These are phyloP conservation scores for Carex kokanica DNA, from an alignment of 176 grass and related monocot genomes.

Conservation along the genomic window DNA sequence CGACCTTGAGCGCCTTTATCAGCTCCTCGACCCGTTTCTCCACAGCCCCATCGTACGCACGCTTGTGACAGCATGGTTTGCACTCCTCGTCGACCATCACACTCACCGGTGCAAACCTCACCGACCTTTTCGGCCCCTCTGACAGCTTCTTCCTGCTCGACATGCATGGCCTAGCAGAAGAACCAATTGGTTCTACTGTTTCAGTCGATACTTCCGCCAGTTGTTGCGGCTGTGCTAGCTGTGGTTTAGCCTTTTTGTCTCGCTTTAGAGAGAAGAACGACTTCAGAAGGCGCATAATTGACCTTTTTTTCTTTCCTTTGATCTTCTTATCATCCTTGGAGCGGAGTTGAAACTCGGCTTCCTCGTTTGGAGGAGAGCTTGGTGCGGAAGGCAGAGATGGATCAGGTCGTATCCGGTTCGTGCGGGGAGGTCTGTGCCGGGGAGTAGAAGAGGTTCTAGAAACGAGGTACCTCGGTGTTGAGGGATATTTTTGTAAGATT, in stretches of 20 bases:
- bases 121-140: slow-evolving; percentile 48
- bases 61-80: slow-evolving; percentile 20
- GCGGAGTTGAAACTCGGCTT: neutral
- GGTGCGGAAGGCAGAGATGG: slow-evolving; percentile 26
- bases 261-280: slow-evolving; percentile 34
- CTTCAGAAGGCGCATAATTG: slow-evolving; percentile 18
- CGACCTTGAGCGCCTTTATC: slow-evolving; percentile 37
- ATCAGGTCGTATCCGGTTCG: slow-evolving; percentile 41
- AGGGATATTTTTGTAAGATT: neutral
- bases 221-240: neutral
- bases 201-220: neutral
- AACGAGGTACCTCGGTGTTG: slow-evolving; percentile 21
- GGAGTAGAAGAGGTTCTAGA: slow-evolving; percentile 34
- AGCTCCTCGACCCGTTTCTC: slow-evolving; percentile 49
- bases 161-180: slow-evolving; percentile 51
- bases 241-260: neutral
- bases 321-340: slow-evolving; percentile 15
- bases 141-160: slow-evolving; percentile 22
- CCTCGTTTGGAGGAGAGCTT: neutral
- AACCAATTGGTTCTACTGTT: slow-evolving; percentile 37
- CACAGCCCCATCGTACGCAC: slow-evolving; percentile 23
- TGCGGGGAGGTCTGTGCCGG: slow-evolving; percentile 35
- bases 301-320: slow-evolving; percentile 28
- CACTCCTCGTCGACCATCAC: slow-evolving; percentile 48
- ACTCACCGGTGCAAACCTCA: slow-evolving; percentile 66